Evolutionary conservation across 2,329 filamentous ascomycete species (phyloP), one percentile per base, ranked within the genome.

Genomic region (Trichoderma endophyticum): DNA sequence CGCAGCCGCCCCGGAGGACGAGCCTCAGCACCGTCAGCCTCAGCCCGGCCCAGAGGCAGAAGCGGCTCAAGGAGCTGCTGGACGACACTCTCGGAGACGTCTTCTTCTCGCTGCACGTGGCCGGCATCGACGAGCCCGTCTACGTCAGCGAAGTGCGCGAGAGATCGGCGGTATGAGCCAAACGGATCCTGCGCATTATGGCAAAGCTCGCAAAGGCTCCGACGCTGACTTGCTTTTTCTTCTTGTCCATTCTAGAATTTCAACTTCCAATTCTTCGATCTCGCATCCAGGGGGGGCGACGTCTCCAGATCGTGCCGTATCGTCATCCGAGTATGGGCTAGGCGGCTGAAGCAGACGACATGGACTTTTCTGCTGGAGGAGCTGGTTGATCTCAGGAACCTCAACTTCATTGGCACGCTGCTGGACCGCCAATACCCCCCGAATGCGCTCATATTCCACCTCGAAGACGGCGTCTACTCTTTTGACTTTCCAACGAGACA

Each of bases 91-190:
- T 96, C 82, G 93, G 91, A n/a, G 92, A 98, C 82, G 90, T 91
- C 18, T 98, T 97, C 86, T 96, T 97, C 81, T 93, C 93, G 3
- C 79, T 98, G 66, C 95, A 98, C 80, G 88, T 91, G 60, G 84
- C 88, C 1, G 88, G 83, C 4, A 82, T 89, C 66, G 82, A 86
- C 61, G 91, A 93, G 18, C 94, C 95, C 0, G 83, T 98, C n/a
- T 98, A 98, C 80, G 89, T 97, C 77, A 97, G 94, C 78, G 95
- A 98, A 82, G 86, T 92, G 26, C 88, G 91, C 32, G 88, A 92
- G 76, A 90, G 90, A 77, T 90, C 93, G n/a, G 94, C 94, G 82
- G 86, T 88, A 81, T 73, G 80, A 72, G 32, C 66, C 36, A 66
- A 6, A 2, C 36, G 51, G 56, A 54, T 32, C 24, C 39, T 66